Evolutionary conservation across 176 grass and related monocot genomes (phyloP).

Genomic region (Hordeum vulgare): DNA sequence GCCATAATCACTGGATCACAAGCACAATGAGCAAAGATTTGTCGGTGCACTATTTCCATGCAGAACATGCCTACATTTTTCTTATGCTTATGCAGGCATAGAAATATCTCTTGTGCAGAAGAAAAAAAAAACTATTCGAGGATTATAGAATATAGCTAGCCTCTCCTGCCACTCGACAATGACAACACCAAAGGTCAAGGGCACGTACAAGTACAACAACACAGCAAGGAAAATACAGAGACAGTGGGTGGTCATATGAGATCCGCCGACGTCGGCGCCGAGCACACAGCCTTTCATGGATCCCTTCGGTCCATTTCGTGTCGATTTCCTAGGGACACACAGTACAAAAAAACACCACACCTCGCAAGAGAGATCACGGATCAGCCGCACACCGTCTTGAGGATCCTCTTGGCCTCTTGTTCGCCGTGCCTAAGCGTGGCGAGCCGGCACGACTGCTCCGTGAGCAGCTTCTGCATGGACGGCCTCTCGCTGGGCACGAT

Average conservation of each 20-base stretch:
- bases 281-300: neutral
- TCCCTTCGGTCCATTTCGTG: constrained; percentile 7
- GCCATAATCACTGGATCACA: neutral
- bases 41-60: neutral
- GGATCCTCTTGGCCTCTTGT: constrained; percentile 22
- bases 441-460: constrained; percentile 77
- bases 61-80: neutral
- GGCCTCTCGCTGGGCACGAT: constrained; percentile 67
- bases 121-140: constrained; percentile 22
- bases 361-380: neutral
- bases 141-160: constrained; percentile 15
- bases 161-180: constrained; percentile 35
- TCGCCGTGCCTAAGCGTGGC: constrained; percentile 33
- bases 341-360: neutral
- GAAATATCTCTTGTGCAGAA: neutral
- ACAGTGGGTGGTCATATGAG: too few species aligned
- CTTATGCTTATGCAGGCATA: constrained; percentile 6
- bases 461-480: constrained; percentile 57
- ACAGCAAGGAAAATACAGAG: neutral
- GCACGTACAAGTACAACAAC: constrained; percentile 19
- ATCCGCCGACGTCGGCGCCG: constrained; percentile 26
- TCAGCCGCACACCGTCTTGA: constrained; percentile 40
- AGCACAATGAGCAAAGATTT: neutral
- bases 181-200: constrained; percentile 31
- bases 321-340: neutral